phyloP scores from a whole-genome alignment of 176 grass and related monocot species.

The Dactylis glomerata region DNA sequence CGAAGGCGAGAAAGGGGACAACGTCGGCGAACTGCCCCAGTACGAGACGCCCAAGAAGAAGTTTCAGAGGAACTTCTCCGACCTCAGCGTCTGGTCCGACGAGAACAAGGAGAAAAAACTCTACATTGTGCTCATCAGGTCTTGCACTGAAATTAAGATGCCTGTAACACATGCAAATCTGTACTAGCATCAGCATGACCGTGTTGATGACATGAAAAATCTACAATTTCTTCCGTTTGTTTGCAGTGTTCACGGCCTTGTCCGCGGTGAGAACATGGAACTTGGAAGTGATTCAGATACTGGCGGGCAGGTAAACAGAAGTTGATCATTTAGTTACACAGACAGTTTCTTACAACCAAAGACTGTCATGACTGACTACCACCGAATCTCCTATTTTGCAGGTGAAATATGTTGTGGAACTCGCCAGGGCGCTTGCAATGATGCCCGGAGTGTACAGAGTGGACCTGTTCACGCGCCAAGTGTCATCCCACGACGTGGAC shows the following conservation, averaged over 20 bases:
- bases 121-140: slow-evolving; percentile 96
- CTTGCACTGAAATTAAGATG: neutral
- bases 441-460: slow-evolving; percentile 97
- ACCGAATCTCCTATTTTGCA: neutral
- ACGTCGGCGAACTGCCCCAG: slow-evolving; percentile 45
- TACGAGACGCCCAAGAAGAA: slow-evolving; percentile 55
- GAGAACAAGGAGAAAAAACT: slow-evolving; percentile 88
- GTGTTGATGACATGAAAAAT: neutral
- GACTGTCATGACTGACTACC: neutral
- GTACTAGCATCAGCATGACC: neutral
- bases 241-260: slow-evolving; percentile 81
- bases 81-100: slow-evolving; percentile 66
- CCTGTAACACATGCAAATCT: neutral
- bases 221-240: neutral
- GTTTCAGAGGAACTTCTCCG: slow-evolving; percentile 80
- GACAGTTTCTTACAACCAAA: neutral
- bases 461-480: slow-evolving; percentile 92
- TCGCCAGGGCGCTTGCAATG: slow-evolving; percentile 81
- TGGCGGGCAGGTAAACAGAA: slow-evolving; percentile 73
- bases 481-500: slow-evolving; percentile 87
- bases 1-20: slow-evolving; percentile 81
- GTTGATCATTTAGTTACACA: neutral
- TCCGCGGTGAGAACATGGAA: slow-evolving; percentile 98
- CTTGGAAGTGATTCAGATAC: slow-evolving; percentile 95
- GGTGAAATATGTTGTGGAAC: slow-evolving; percentile 97